phyloP scores from a whole-genome alignment of 2,329 filamentous ascomycete genomes.

The Diaporthe ilicicola region DNA sequence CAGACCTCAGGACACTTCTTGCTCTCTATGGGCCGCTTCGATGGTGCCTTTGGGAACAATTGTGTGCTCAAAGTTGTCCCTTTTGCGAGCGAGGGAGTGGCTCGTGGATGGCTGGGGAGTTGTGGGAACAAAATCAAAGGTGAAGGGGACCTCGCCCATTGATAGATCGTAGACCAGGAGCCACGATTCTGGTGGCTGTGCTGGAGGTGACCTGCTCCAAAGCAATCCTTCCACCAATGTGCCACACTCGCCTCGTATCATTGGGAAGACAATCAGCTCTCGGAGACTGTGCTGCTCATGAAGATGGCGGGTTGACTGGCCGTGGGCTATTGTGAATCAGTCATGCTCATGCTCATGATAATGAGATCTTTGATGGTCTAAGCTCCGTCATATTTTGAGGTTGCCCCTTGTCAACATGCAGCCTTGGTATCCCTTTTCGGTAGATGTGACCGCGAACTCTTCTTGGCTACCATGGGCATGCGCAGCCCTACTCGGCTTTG shows the following conservation, averaged over 20 bases:
- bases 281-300: background rate
- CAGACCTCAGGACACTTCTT: background rate
- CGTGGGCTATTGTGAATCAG: background rate
- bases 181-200: background rate
- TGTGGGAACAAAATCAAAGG: background rate
- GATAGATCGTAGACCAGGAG: background rate
- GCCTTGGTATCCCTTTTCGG: background rate
- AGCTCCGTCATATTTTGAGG: background rate
- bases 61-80: background rate
- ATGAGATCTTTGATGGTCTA: background rate
- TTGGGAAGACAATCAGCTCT: background rate
- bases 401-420: slow-evolving; percentile 3
- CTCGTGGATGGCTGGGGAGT: background rate
- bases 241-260: background rate
- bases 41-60: background rate
- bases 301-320: background rate
- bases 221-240: background rate
- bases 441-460: background rate
- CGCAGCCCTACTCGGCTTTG: slow-evolving; percentile 4
- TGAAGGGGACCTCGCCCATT: background rate
- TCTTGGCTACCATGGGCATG: slow-evolving; percentile 9
- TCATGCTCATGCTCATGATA: background rate
- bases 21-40: too few species aligned
- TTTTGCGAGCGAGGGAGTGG: background rate
- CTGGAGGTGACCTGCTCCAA: background rate